Conservation (phyloP, 1,284 basidiomycete genomes). For the Rhodotorula sp. region DNA sequence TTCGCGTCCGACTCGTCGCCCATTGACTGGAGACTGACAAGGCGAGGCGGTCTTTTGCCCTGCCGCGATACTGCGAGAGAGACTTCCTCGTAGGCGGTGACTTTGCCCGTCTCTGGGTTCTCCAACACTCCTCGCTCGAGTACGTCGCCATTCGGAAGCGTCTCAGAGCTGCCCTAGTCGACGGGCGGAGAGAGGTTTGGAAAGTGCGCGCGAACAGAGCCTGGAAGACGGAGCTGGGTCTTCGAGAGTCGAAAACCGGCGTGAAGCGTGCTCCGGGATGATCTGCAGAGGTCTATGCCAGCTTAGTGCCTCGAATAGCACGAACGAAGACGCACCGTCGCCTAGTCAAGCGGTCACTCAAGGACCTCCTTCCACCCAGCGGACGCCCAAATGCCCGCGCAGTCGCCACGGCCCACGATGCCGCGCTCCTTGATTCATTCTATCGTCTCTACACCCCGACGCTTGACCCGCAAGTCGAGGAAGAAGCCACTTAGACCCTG, state of each 20-base stretch:
- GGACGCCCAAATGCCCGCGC: slow-evolving; percentile 16
- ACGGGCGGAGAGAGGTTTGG: background rate
- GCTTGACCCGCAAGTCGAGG: slow-evolving; percentile 19
- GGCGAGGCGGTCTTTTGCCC: background rate
- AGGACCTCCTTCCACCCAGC: slow-evolving; percentile 15
- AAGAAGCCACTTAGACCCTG: slow-evolving; percentile 14
- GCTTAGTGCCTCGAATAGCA: too few species aligned
- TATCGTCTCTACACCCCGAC: background rate
- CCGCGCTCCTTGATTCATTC: too few species aligned
- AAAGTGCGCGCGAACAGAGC: too few species aligned
- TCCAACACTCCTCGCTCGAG: slow-evolving; percentile 22
- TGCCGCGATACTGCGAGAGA: slow-evolving; percentile 5
- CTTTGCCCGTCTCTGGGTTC: background rate
- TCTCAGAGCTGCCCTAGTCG: slow-evolving; percentile 21
- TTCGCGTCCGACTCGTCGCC: background rate
- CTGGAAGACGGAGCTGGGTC: background rate
- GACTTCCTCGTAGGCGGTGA: slow-evolving; percentile 22
- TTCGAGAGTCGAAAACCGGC: slow-evolving; percentile 12
- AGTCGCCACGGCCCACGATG: background rate
- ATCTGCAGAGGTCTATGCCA: background rate
- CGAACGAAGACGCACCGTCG: background rate
- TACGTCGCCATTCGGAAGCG: slow-evolving; percentile 23
- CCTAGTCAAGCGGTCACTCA: background rate
- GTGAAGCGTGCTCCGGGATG: slow-evolving; percentile 12
- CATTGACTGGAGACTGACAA: background rate